These are phyloP conservation scores for Hyphodiscus sp. DNA, from an alignment of 2,329 filamentous ascomycete genomes.

Conservation along the genomic window DNA sequence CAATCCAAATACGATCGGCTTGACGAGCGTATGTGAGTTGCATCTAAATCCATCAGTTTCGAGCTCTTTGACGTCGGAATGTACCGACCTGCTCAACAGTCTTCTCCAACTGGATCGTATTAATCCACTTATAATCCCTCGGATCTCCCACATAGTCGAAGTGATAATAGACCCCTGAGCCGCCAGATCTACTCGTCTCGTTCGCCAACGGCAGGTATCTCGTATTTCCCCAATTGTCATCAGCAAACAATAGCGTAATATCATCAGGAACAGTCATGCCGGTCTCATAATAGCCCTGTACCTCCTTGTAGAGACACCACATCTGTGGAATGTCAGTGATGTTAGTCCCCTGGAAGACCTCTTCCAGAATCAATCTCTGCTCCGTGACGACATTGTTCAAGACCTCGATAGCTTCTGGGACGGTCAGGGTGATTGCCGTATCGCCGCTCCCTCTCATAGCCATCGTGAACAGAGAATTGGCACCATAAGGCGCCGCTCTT, in stretches of 20 bases:
- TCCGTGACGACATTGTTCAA: conserved; percentile 54
- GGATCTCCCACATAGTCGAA: conserved; percentile 45
- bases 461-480: conserved; percentile 59
- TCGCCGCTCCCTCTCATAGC: conserved; percentile 67
- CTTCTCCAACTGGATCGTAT: conserved; percentile 59
- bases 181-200: conserved; percentile 53
- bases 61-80: too few species aligned
- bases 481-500: conserved; percentile 59
- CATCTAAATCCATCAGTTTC: conserved; percentile 39
- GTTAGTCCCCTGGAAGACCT: conserved; percentile 43
- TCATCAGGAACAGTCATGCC: conserved; percentile 60
- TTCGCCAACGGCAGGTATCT: conserved; percentile 52
- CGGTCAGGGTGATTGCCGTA: conserved; percentile 49
- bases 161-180: conserved; percentile 41
- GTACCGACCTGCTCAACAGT: conserved; percentile 47
- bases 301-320: conserved; percentile 71
- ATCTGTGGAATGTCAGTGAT: conserved; percentile 52
- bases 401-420: conserved; percentile 48
- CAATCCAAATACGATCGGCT: conserved; percentile 51
- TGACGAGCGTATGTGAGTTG: conserved; percentile 51
- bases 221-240: conserved; percentile 65
- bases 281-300: conserved; percentile 61
- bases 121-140: conserved; percentile 52
- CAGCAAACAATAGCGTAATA: conserved; percentile 61
- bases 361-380: conserved; percentile 51